Percentiles rank a stretch among this genome's conserved stretches.
Evolutionary conservation across 345 rosid species (phyloP).

Genomic region (Murraya koenigii): DNA sequence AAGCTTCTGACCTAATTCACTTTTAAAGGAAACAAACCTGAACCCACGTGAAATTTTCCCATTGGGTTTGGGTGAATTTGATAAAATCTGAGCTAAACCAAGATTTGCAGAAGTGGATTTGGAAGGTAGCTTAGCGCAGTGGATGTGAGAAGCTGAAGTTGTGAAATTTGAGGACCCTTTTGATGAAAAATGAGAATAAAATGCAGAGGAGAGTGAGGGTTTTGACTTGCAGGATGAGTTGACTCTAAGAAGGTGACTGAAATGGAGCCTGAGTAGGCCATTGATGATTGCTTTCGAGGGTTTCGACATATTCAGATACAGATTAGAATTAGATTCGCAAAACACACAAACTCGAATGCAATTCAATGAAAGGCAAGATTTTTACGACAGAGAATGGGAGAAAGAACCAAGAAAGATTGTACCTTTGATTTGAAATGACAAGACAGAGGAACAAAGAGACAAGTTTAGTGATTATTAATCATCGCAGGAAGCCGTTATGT

Average conservation of each 20-base stretch:
- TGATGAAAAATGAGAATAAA: conserved; percentile 21
- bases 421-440: neutral
- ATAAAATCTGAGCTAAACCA: conserved; percentile 34
- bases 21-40: conserved; percentile 44
- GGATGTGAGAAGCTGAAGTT: conserved; percentile 18
- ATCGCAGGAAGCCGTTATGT: neutral
- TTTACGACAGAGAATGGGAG: neutral
- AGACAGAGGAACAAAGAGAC: neutral
- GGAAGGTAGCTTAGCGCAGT: conserved; percentile 20
- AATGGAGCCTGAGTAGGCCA: conserved; percentile 37
- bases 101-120: conserved; percentile 34
- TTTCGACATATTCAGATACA: conserved; percentile 34
- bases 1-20: conserved; percentile 29
- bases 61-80: conserved; percentile 18
- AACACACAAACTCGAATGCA: conserved; percentile 10
- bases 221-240: conserved; percentile 24
- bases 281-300: conserved; percentile 37
- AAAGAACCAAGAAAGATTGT: neutral
- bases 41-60: conserved; percentile 29
- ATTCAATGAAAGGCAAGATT: neutral
- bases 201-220: conserved; percentile 10
- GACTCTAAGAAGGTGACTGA: conserved; percentile 19
- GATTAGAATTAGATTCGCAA: conserved; percentile 7
- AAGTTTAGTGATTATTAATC: neutral
- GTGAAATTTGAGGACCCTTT: conserved; percentile 13